Evolutionary conservation across 805 yeast genomes (phyloP).

Genomic region (Kockiozyma suomiensis): DNA sequence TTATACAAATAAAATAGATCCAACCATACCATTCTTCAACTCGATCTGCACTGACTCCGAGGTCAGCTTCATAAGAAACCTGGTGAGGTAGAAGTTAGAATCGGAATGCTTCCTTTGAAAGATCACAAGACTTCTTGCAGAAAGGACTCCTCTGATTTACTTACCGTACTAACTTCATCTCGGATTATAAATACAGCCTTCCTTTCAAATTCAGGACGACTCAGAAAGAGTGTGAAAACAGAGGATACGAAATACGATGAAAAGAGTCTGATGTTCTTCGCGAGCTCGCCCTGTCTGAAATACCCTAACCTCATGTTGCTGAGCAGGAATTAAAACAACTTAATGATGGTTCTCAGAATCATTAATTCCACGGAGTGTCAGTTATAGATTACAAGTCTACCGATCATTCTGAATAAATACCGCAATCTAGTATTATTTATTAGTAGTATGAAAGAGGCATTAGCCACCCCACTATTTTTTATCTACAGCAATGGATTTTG

Average conservation of each 20-base stretch:
- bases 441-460: no score
- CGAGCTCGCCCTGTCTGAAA: background rate
- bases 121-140: background rate
- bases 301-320: background rate
- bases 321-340: background rate
- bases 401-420: no score
- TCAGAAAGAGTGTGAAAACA: no score
- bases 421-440: no score
- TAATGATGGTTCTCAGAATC: background rate
- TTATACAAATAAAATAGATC: background rate
- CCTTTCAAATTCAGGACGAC: no score
- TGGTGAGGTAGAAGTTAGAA: conserved; percentile 17
- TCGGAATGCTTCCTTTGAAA: background rate
- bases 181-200: background rate
- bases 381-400: no score
- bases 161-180: conserved; percentile 64
- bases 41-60: conserved; percentile 89
- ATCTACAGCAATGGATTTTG: conserved; percentile 4
- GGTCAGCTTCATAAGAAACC: conserved; percentile 79
- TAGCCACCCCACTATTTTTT: no score
- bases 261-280: no score
- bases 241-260: no score
- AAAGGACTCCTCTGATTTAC: conserved; percentile 15
- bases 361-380: background rate
- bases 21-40: conserved; percentile 71